Conservation (phyloP, 176 grass and related monocot species). For the Zoysia japonica region DNA sequence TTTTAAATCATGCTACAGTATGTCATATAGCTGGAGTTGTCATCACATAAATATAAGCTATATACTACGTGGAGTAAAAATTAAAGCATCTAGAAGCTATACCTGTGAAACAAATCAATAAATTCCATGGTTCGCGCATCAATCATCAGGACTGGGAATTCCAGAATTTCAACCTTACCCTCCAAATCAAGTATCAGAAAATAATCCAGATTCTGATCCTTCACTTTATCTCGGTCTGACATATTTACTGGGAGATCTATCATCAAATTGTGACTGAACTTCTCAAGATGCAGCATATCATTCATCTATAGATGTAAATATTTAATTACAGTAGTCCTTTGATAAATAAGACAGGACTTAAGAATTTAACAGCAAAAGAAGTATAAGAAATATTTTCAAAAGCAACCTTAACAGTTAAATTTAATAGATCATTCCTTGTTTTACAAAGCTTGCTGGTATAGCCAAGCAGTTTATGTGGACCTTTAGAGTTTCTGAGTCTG, state of each 20-base stretch:
- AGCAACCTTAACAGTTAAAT: neutral
- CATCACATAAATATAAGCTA: slow-evolving; percentile 15
- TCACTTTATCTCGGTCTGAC: slow-evolving; percentile 50
- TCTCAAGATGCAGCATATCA: slow-evolving; percentile 66
- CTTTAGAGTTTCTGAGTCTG: neutral
- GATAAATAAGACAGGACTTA: neutral
- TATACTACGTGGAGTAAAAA: neutral
- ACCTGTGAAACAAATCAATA: slow-evolving; percentile 91
- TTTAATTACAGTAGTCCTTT: slow-evolving; percentile 27
- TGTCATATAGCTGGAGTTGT: slow-evolving; percentile 12
- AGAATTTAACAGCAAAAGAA: neutral
- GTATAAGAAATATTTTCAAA: neutral
- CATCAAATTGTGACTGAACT: slow-evolving; percentile 77
- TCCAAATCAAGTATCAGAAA: slow-evolving; percentile 89
- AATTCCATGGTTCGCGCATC: slow-evolving; percentile 73
- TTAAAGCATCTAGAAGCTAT: slow-evolving; percentile 28
- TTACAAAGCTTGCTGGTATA: neutral
- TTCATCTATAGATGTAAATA: slow-evolving; percentile 59
- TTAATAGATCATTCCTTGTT: neutral
- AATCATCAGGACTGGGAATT: slow-evolving; percentile 90
- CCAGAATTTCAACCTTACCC: slow-evolving; percentile 95
- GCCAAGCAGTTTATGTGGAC: neutral
- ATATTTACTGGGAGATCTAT: slow-evolving; percentile 60
- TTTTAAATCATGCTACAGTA: neutral
- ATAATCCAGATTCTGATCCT: slow-evolving; percentile 76